Percentiles rank a stretch among this genome's conserved stretches.
Conservation (phyloP, 805 yeast species). For the Suhomyces vadensis region DNA sequence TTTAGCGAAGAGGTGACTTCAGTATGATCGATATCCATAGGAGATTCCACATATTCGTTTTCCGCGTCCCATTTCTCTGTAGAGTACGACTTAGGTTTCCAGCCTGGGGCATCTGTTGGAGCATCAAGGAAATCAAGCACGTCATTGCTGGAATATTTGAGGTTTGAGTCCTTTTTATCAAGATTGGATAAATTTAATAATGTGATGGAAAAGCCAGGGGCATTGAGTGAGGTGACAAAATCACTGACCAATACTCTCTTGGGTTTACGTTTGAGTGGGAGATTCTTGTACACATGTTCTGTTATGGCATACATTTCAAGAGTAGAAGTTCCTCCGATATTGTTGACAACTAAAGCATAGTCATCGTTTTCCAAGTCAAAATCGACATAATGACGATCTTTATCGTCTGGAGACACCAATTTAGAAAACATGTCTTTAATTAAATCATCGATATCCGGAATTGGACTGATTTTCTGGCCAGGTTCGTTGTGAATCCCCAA, state of each 20-base stretch:
- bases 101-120: conserved; percentile 79
- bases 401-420: conserved; percentile 61
- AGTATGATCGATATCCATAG: conserved; percentile 23
- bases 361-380: conserved; percentile 61
- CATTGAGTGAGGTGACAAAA: conserved; percentile 85
- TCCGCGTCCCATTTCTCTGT: conserved; percentile 31
- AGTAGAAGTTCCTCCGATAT: conserved; percentile 86
- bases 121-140: conserved; percentile 61
- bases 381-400: conserved; percentile 78
- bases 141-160: conserved; percentile 27
- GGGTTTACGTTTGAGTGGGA: conserved; percentile 61
- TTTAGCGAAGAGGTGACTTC: conserved; percentile 27
- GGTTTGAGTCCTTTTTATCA: conserved; percentile 20
- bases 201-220: conserved; percentile 89
- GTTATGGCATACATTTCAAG: conserved; percentile 77
- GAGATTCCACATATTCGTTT: conserved; percentile 31
- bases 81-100: conserved; percentile 54
- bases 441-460: conserved; percentile 70
- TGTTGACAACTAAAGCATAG: conserved; percentile 72
- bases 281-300: conserved; percentile 52
- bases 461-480: conserved; percentile 66
- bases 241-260: conserved; percentile 71
- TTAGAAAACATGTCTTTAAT: conserved; percentile 57
- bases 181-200: conserved; percentile 67
- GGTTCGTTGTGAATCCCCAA: conserved; percentile 97